These are phyloP conservation scores for Claviceps sorghi DNA, from an alignment of 2,329 filamentous ascomycete species.

Conservation along the genomic window DNA sequence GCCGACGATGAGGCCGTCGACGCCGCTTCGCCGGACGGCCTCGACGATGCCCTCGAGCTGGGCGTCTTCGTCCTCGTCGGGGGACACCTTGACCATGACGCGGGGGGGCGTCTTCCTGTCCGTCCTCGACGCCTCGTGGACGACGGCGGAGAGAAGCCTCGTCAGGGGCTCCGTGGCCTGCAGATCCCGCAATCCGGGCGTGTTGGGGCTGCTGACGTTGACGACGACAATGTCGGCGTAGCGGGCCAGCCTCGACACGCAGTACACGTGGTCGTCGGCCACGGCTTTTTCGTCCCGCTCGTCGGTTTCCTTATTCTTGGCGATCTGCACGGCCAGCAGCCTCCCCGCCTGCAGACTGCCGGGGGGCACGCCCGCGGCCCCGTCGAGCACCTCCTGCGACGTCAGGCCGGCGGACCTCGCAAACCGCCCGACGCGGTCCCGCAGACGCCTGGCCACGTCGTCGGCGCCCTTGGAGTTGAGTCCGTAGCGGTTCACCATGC, in stretches of 20 bases:
- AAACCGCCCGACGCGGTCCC: conserved; percentile 63
- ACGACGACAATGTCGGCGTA: conserved; percentile 96
- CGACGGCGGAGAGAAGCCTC: conserved; percentile 65
- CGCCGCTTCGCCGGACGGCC: conserved; percentile 68
- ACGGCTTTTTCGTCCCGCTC: conserved; percentile 75
- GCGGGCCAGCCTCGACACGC: conserved; percentile 64
- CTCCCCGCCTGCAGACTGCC: conserved; percentile 66
- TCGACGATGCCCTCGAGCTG: conserved; percentile 82
- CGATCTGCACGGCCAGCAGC: conserved; percentile 78
- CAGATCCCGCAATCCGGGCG: conserved; percentile 73
- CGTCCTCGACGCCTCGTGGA: conserved; percentile 56
- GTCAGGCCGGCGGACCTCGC: conserved; percentile 56
- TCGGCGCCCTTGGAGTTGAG: conserved; percentile 87
- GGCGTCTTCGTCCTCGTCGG: conserved; percentile 75
- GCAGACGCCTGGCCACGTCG: conserved; percentile 63
- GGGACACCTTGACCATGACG: conserved; percentile 97
- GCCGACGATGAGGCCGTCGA: conserved; percentile 90
- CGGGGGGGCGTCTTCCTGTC: conserved; percentile 49
- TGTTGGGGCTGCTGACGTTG: conserved; percentile 95
- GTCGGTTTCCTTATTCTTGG: conserved; percentile 90
- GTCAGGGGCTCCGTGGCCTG: conserved; percentile 77
- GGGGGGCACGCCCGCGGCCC: conserved; percentile 61
- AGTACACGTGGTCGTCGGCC: conserved; percentile 71
- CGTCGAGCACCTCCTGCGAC: conserved; percentile 62
- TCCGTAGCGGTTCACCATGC: conserved; percentile 89